Percentiles rank a stretch among this genome's conserved stretches.
phyloP scores from a whole-genome alignment of 805 yeast genomes.

The Candida insectalens region DNA sequence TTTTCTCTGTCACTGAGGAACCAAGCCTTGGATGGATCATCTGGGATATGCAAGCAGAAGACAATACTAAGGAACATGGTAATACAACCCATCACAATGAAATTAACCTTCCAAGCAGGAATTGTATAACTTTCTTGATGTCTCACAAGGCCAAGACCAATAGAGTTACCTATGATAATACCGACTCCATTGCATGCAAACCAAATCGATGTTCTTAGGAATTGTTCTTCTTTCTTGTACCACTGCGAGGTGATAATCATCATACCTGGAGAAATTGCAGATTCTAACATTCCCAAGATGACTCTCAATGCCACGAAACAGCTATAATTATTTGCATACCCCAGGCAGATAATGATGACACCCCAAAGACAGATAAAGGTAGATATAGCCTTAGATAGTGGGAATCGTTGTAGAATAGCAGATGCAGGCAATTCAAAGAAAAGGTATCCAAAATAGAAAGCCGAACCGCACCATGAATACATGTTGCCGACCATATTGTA shows the following conservation, averaged over 20 bases:
- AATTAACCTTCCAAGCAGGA: conserved; percentile 24
- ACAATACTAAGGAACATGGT: conserved; percentile 24
- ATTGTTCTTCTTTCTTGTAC: conserved; percentile 26
- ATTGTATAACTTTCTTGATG: conserved; percentile 15
- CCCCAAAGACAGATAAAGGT: conserved; percentile 33
- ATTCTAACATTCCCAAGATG: conserved; percentile 36
- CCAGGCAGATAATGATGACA: conserved; percentile 33
- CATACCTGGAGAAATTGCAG: conserved; percentile 26
- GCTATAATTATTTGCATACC: conserved; percentile 34
- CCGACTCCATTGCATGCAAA: conserved; percentile 21
- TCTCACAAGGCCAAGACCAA: conserved; percentile 24
- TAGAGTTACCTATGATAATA: conserved; percentile 21
- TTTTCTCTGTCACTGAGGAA: conserved; percentile 29
- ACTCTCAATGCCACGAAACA: conserved; percentile 40
- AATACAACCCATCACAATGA: conserved; percentile 24
- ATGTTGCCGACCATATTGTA: conserved; percentile 20
- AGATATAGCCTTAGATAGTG: conserved; percentile 30
- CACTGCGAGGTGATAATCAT: conserved; percentile 23
- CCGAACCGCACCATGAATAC: conserved; percentile 22
- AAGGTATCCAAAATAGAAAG: conserved; percentile 31
- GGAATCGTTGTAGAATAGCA: conserved; percentile 36
- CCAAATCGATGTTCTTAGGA: conserved; percentile 22
- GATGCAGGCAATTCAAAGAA: conserved; percentile 45
- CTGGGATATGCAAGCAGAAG: conserved; percentile 23
- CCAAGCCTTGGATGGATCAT: conserved; percentile 24